These are phyloP conservation scores for Phaeolepiota aurea DNA, from an alignment of 768 basidiomycete genomes.

Conservation along the genomic window DNA sequence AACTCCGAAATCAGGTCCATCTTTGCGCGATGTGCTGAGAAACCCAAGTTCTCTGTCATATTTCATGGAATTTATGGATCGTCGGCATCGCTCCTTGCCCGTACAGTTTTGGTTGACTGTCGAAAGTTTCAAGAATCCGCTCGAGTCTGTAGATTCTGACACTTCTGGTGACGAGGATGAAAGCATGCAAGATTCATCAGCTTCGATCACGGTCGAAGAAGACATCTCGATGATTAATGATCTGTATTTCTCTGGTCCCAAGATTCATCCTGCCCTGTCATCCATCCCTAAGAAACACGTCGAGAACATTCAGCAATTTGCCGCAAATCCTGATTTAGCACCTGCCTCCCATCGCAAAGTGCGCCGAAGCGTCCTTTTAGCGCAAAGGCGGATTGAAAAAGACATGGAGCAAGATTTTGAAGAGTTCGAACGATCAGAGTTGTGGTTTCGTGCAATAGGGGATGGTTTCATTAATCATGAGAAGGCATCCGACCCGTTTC, in stretches of 20 bases:
- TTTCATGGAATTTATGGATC: slow-evolving; percentile 98
- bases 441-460: slow-evolving; percentile 86
- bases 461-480: slow-evolving; percentile 40
- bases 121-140: slow-evolving; percentile 94
- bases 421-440: slow-evolving; percentile 78
- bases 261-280: slow-evolving; percentile 48
- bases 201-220: slow-evolving; percentile 61
- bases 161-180: slow-evolving; percentile 55
- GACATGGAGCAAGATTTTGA: slow-evolving; percentile 92
- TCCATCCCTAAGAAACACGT: slow-evolving; percentile 66
- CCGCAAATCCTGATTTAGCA: slow-evolving; percentile 37
- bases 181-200: slow-evolving; percentile 42
- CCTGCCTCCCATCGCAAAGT: slow-evolving; percentile 43
- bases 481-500: slow-evolving; percentile 14
- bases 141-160: slow-evolving; percentile 75
- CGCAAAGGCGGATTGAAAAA: slow-evolving; percentile 79
- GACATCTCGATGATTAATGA: slow-evolving; percentile 89
- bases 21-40: slow-evolving; percentile 71
- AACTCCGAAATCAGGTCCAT: slow-evolving; percentile 37
- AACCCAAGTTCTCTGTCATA: slow-evolving; percentile 90
- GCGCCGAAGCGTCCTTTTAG: slow-evolving; percentile 70
- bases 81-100: slow-evolving; percentile 71
- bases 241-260: slow-evolving; percentile 67
- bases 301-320: slow-evolving; percentile 61
- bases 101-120: slow-evolving; percentile 98